Evolutionary conservation across 352 stramenopile genomes (phyloP).

Genomic region (Phytophthora cactorum): DNA sequence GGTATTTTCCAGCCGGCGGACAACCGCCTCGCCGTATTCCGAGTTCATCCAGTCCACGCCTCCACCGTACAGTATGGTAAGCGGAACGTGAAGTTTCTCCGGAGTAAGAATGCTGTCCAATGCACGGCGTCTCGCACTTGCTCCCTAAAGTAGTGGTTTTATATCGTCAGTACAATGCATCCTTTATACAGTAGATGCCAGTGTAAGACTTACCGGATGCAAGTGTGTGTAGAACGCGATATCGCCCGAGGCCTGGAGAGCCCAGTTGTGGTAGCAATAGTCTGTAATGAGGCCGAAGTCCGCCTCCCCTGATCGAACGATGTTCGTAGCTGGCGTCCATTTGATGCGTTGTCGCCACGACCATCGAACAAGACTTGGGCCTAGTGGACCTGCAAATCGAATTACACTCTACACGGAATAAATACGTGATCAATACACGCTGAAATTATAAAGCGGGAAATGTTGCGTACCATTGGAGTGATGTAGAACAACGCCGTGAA

Average conservation of each 20-base stretch:
- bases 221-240: slow-evolving; percentile 81
- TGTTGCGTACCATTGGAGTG: slow-evolving; percentile 68
- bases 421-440: too few species aligned
- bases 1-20: slow-evolving; percentile 59
- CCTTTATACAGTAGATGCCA: background rate
- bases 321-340: slow-evolving; percentile 73
- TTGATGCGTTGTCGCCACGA: slow-evolving; percentile 62
- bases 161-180: slow-evolving; percentile 13
- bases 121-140: slow-evolving; percentile 54
- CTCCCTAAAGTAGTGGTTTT: slow-evolving; percentile 35
- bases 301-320: slow-evolving; percentile 73
- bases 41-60: slow-evolving; percentile 85
- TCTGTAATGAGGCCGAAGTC: slow-evolving; percentile 71
- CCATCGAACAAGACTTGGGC: slow-evolving; percentile 57
- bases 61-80: slow-evolving; percentile 84
- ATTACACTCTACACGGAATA: slow-evolving; percentile 49
- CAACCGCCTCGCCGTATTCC: slow-evolving; percentile 61
- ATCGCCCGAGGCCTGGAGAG: slow-evolving; percentile 70
- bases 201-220: slow-evolving; percentile 48
- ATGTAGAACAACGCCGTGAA: slow-evolving; percentile 51
- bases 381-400: slow-evolving; percentile 70
- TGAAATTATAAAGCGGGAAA: background rate
- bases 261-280: slow-evolving; percentile 89
- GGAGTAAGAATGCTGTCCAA: slow-evolving; percentile 63
- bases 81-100: slow-evolving; percentile 58